Evolutionary conservation across 164 flowering plant genomes (phyloP).

Genomic region (Cinnamomum chago): DNA sequence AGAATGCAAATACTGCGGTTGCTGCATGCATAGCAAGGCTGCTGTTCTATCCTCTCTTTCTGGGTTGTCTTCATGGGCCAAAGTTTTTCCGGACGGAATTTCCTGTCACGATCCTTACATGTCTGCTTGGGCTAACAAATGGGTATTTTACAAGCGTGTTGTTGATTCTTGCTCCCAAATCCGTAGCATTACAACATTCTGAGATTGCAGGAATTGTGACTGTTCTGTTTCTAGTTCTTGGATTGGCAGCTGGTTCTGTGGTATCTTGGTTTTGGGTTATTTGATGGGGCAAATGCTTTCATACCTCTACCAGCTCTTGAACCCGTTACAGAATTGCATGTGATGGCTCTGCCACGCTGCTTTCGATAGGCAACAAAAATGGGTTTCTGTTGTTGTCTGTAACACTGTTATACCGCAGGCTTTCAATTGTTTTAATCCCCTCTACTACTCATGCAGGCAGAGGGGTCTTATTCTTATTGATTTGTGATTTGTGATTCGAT

Average conservation of each 20-base stretch:
- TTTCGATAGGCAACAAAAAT: too few relatives aligned
- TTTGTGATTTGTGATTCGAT: too few relatives aligned
- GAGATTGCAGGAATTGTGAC: slow-evolving; percentile 81
- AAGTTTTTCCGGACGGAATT: slow-evolving; percentile 72
- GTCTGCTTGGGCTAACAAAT: slow-evolving; percentile 82
- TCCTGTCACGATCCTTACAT: slow-evolving; percentile 74
- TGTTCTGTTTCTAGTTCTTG: slow-evolving; percentile 75
- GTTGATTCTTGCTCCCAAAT: slow-evolving; percentile 84
- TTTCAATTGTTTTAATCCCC: too few relatives aligned
- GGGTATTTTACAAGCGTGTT: slow-evolving; percentile 84
- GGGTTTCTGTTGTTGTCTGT: too few relatives aligned
- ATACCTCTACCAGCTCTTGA: not conserved
- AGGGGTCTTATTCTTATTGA: too few relatives aligned
- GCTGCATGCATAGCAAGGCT: slow-evolving; percentile 60
- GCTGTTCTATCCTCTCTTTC: slow-evolving; percentile 77
- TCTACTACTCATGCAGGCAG: too few relatives aligned
- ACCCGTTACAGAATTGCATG: not conserved
- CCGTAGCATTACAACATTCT: slow-evolving; percentile 67
- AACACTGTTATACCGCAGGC: too few relatives aligned
- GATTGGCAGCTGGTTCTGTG: slow-evolving; percentile 75
- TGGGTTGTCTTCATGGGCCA: slow-evolving; percentile 91
- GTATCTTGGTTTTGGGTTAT: slow-evolving; percentile 96
- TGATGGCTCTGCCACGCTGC: too few relatives aligned
- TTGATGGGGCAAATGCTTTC: slow-evolving; percentile 17
- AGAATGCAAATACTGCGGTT: slow-evolving; percentile 62